Base-by-base conservation (phyloP, 345 rosid genomes). In the Schrenkiella parvula region DNA sequence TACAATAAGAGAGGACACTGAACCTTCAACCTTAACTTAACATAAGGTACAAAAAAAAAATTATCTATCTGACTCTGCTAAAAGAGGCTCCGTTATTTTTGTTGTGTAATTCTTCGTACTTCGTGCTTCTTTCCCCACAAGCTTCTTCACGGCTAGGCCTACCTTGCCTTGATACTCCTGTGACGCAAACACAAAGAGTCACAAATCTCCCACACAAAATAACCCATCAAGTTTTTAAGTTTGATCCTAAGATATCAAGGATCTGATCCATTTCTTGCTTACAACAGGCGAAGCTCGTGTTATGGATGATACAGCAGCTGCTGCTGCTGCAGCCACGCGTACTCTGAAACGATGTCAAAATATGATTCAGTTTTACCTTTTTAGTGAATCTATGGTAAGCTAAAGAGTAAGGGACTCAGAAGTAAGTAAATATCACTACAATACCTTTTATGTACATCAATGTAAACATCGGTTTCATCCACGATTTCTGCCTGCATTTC, bases 391-490 rank as follows among this genome's bases (percentile, higher is more conserved):
- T 53, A 19, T 58, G 26, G 37, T 58, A 17, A 25, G 65, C 26
- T 41, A n/a, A 3, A 39, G 39, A 48, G 19, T 0, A 67, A 59
- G 67, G 21, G 62, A 67, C 46, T 29, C 46, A 5, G 37, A 74
- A 56, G 25, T 1, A 17, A 62, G 5, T 19, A 48, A 6, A 26
- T 15, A 9, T 2, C 62, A 50, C 3, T 25, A 23, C 25, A 2
- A 17, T 85, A 89, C 96, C 90, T 85, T 81, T 82, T 89, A 75
- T 89, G 96, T 60, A 89, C 96, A 75, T 89, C 96, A 19, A 87
- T 38, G 63, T 85, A 89, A 4, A 82, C 90, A 67, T 89, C 89
- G 7, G 96, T 89, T 82, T 87, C 96, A 50, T 89, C 96, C 32
- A 89, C 92, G 39, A 89, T 89, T 64, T 89, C 96, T 75, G 87